Evolutionary conservation across 2,329 filamentous ascomycete genomes (phyloP).

Genomic region (Geosmithia flava): DNA sequence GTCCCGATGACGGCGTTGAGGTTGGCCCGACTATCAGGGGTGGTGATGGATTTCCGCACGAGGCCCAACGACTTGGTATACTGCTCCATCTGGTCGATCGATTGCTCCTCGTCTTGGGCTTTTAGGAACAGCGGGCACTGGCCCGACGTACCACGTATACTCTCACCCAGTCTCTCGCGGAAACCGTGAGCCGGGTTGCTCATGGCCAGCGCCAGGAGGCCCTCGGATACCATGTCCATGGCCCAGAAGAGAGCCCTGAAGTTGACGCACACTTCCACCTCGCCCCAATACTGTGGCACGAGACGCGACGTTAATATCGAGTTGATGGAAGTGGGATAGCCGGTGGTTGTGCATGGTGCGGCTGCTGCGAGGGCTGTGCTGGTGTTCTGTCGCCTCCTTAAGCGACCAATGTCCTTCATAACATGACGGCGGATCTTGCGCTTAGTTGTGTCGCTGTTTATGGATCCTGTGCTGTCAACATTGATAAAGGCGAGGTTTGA

Average conservation of each 20-base stretch:
- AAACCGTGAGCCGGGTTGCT: neutral
- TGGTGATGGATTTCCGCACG: constrained; percentile 4
- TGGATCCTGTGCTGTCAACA: constrained; percentile 5
- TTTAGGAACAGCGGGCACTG: no score
- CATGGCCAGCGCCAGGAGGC: constrained; percentile 7
- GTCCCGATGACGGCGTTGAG: constrained; percentile 7
- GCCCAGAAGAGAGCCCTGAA: constrained; percentile 8
- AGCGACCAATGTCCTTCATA: constrained; percentile 8
- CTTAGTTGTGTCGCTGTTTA: constrained; percentile 5
- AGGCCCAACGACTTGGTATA: constrained; percentile 8
- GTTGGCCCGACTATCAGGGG: neutral
- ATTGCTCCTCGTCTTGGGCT: no score
- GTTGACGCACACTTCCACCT: constrained; percentile 7
- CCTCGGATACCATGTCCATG: constrained; percentile 9
- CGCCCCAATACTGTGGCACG: constrained; percentile 6
- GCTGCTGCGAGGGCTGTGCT: no score
- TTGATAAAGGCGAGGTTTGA: constrained; percentile 6
- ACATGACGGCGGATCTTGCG: constrained; percentile 11
- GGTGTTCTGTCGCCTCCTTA: constrained; percentile 5
- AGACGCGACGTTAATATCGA: no score
- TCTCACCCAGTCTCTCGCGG: neutral
- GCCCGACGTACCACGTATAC: no score
- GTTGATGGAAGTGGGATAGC: no score
- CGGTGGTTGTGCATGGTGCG: neutral
- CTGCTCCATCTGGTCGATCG: constrained; percentile 4